Conservation (phyloP, 192 early-diverging fungal species). For the Entomortierella lignicola region DNA sequence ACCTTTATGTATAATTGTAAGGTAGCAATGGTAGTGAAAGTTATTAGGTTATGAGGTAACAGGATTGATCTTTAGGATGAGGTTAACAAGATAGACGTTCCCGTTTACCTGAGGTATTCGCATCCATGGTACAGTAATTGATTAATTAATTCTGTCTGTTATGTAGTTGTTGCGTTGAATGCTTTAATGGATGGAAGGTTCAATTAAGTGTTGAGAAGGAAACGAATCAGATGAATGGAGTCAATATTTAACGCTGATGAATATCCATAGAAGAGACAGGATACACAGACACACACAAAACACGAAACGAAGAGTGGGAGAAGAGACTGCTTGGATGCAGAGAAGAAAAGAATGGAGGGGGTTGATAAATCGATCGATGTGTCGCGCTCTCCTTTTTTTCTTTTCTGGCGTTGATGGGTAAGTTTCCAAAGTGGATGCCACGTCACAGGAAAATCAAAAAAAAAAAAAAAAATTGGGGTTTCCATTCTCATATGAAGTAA, state of each 20-base stretch:
- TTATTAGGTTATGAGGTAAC: too few species aligned
- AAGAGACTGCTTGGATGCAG: too few species aligned
- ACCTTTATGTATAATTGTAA: slow-evolving; percentile 14
- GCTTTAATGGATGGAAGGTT: background rate
- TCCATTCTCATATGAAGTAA: too few species aligned
- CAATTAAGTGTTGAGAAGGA: background rate
- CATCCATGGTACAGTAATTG: slow-evolving; percentile 27
- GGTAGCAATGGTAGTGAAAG: too few species aligned
- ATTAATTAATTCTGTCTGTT: background rate
- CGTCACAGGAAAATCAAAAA: slow-evolving; percentile 15
- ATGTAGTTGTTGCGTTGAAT: background rate
- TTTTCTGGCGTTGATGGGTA: background rate
- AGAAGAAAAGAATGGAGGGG: background rate
- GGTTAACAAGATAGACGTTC: too few species aligned
- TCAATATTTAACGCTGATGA: too few species aligned
- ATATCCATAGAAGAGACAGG: too few species aligned
- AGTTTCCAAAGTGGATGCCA: background rate
- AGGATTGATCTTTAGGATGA: too few species aligned
- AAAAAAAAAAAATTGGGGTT: too few species aligned
- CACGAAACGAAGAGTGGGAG: too few species aligned
- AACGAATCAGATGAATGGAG: background rate
- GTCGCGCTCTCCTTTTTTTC: slow-evolving; percentile 6
- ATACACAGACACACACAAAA: too few species aligned
- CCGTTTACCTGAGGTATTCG: slow-evolving; percentile 11
- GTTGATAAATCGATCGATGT: background rate